Evolutionary conservation across 805 yeast species (phyloP), one percentile per base, ranked within the genome.

Genomic region (Kregervanrija fluxuum): DNA sequence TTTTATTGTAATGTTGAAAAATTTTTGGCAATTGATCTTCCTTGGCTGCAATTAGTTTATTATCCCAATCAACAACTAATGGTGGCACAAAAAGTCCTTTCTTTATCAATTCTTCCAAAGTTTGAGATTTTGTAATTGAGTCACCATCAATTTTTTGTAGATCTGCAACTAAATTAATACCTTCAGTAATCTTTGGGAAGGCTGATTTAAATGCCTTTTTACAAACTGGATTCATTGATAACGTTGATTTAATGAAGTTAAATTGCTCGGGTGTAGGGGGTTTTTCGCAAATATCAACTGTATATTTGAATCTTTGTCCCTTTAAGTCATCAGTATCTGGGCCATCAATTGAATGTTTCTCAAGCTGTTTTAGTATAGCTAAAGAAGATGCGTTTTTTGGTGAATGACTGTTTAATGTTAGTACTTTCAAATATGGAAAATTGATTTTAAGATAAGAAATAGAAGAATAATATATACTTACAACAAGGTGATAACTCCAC

Each of bases 61-160:
- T 69, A 50, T 74, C 77, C 85, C 85, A 80, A 59, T 80, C 85
- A 12, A 80, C 82, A 13, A 79, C 65, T 37, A 77, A 61, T 1
- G 82, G 82, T 1, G 70, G 65, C 3, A 53, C 65, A 49, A 61
- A 69, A 50, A 56, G 49, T 0, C 59, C 59, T 14, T 51, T 51
- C 13, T 44, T 46, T 10, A 49, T 45, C 39, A 57, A 40, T 14
- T 54, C 56, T 6, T 49, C 55, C 31, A 56, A 33, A 1, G 53
- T 35, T 37, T 54, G 39, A n/a, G 41, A 32, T 22, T 22, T 22
- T 22, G 28, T 22, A 22, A 22, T 22, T 4, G 8, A 22, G 6
- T 22, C 28, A 22, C 28, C 28, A 32, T 41, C 36, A 12, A 47
- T 13, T 30, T 16, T 33, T 33, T 45, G 42, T 30, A 53, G 45